Evolutionary conservation across 1,139 yeast species (phyloP), one percentile per base, ranked within the genome.

Genomic region (Hyphopichia pseudoburtonii): DNA sequence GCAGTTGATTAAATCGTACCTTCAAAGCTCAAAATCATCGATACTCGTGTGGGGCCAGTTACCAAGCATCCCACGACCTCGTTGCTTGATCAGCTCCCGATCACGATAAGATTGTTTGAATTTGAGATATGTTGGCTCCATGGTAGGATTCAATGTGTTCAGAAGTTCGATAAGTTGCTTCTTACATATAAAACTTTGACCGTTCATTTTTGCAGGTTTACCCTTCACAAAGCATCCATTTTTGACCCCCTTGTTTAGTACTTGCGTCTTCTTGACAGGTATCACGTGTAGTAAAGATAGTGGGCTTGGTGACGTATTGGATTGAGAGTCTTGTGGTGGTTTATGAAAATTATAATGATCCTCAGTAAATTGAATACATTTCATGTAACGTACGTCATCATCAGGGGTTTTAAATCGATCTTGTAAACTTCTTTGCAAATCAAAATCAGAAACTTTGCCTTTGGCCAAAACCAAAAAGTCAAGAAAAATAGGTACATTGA

Each of bases 381-480:
- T 16, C 46, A 46, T 1, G 45, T 9, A 27, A 24, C 8, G 7
- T 4, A 28, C 10, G 9, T 15, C 40, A 44, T 52, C 6, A 10
- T 23, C 19, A 14, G 30, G 10, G 32, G 28, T 19, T 47, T 33
- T 28, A 51, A 68, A 50, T 32, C 85, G 49, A 0, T 53, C 52
- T 4, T 46, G 35, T 45, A 83, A 83, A 45, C 86, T 78, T 28
- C 95, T 61, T 1, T 57, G 44, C n/a, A 82, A 56, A 36, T 78
- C 80, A 0, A 34, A 45, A 0, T 30, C 33, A 14, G 52, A 44
- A 28, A 54, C 50, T 35, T 65, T 64, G 3, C 54, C 48, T 5
- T 54, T 47, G 0, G 83, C 82, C 0, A 86, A 50, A 0, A 87
- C 75, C 35, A 89, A 49, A 46, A 71, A 77, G 22, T 66, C 62